Evolutionary conservation across 495 filamentous ascomycete genomes (phyloP), one percentile per base, ranked within the genome.

Genomic region (Pseudomonodictys pantanalensis): DNA sequence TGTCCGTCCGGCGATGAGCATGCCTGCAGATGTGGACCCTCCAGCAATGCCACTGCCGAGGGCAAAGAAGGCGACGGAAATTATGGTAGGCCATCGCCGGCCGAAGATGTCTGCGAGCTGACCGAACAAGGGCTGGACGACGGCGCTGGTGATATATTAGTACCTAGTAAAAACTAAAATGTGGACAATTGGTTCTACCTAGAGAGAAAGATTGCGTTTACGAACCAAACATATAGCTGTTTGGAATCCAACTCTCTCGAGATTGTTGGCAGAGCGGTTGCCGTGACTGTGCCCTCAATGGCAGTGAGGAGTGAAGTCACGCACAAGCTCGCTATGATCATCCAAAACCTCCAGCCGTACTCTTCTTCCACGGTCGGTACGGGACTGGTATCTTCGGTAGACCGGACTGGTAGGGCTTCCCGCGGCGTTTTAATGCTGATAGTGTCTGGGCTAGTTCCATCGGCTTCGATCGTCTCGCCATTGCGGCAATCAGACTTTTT

Each of bases 1-100:
- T 0, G 53, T 24, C 1, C 65, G 56, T 9, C 51, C 67, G 17
- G 38, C 56, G 15, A 69, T 68, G 2, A 69, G 48, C 60, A 59
- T 59, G 3, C 6, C 48, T 2, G 47, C 32, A 2, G 3, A 12
- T 9, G 4, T 47, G 4, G 64, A 46, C 1, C 47, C 53, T 28
- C 59, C 58, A 26, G 39, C 50, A 3, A 66, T 28, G 17, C 25
- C 58, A 32, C 35, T 52, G 24, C 64, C 64, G 11, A 66, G 30
- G 11, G 33, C 32, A 41, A 62, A 66, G 18, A 66, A 5, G n/a
- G 28, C 15, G 23, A 58, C 42, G 25, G 59, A 22, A 6, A 38
- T n/a, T 22, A 66, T 20, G 18, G 54, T 32, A 6, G 41, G 30
- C 4, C 11, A n/a, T 7, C 59, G 49, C 18, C 64, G 59, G 9